Evolutionary conservation across 1,284 basidiomycete genomes (phyloP).

Genomic region (Trametes polyzona): DNA sequence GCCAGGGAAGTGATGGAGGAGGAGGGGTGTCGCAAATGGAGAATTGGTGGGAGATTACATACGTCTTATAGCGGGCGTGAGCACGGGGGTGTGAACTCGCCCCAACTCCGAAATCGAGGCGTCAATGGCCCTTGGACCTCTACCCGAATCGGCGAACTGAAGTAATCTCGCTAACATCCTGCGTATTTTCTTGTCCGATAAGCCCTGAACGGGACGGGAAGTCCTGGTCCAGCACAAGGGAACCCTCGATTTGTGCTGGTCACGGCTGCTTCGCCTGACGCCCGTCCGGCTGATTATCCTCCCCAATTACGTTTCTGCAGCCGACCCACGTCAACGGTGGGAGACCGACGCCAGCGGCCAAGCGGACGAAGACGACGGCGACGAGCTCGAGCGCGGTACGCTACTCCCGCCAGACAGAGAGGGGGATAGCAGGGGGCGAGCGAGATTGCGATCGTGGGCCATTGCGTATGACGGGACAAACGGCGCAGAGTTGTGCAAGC

Average conservation of each 20-base stretch:
- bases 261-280: constrained; percentile 18
- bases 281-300: constrained; percentile 17
- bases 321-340: constrained; percentile 10
- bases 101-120: constrained; percentile 30
- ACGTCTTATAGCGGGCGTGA: constrained; percentile 31
- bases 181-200: constrained; percentile 19
- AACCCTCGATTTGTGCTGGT: constrained; percentile 11
- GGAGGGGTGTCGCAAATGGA: constrained; percentile 34
- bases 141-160: constrained; percentile 22
- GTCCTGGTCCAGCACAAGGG: constrained; percentile 8
- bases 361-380: constrained; percentile 4
- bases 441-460: constrained; percentile 5
- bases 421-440: not conserved
- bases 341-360: constrained; percentile 3
- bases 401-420: not conserved
- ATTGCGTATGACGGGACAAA: constrained; percentile 3
- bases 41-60: constrained; percentile 35
- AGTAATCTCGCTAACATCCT: constrained; percentile 23
- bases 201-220: constrained; percentile 13
- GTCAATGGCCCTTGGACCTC: constrained; percentile 19
- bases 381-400: not conserved
- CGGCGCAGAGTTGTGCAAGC: constrained; percentile 10
- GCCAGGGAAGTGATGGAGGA: constrained; percentile 35
- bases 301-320: constrained; percentile 21
- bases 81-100: constrained; percentile 27